Evolutionary conservation across 345 rosid species (phyloP), one percentile per base, ranked within the genome.

Genomic region (Gossypium longicalyx): DNA sequence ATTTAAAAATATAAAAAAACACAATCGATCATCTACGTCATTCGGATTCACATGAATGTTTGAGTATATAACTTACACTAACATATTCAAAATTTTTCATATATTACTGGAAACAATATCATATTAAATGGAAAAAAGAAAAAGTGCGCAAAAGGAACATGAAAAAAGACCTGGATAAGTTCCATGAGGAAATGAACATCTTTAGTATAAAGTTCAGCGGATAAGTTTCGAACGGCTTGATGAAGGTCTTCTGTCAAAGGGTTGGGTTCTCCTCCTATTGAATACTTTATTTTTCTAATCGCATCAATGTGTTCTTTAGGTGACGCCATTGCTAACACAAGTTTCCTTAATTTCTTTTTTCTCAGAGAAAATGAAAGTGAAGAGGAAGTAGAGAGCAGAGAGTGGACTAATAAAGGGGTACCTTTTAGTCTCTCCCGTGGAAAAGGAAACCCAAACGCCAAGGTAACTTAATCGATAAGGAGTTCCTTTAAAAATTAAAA

Each of bases 131-230:
- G 7, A 34, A 5, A 29, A 29, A 34, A 29, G 3, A 27, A 34
- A 34, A 34, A 4, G 1, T 0, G 2, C 13, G 1, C 7, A 0
- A 3, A 20, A 71, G 52, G 34, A 19, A 8, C 6, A 59, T 58
- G 16, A 9, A 9, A 29, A n/a, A 29, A 34, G 45, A 80, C 94
- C 89, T 90, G 92, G 12, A 90, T 86, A 2, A 90, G 88, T 34
- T 90, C 92, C 95, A 90, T 88, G n/a, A 90, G 86, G 62, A 88
- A 86, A 76, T 90, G 94, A 4, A 86, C 89, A 76, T 87, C 92
- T 34, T 87, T 91, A 1, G 91, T 67, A 56, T 91, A 91, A 13
- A 91, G 91, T 44, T 91, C 93, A 56, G 86, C 97, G 0, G 97
- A 87, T 17, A 91, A 90, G 73, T 82, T 80, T 59, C 81, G 81